Evolutionary conservation across 2,329 filamentous ascomycete species (phyloP), one percentile per base, ranked within the genome.

Genomic region (Penicillium sp.): DNA sequence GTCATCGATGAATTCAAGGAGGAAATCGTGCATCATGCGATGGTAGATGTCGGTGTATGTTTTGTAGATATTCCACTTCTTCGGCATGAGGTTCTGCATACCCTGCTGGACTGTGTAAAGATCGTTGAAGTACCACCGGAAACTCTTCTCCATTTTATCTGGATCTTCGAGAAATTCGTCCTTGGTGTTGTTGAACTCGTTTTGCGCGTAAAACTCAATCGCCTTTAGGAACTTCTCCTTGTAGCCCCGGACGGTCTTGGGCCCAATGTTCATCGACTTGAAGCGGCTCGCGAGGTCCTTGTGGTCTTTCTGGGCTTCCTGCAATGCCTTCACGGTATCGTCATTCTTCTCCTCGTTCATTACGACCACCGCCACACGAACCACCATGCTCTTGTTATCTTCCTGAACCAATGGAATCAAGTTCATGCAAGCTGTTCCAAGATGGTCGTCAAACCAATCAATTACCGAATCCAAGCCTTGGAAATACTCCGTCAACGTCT

Each of bases 61-160:
- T 73, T 90, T 88, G 78, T 93, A 90, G 50, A 99, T 96, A 72
- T 89, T 93, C 95, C 95, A 99, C 76, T 95, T 96, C 78, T 91
- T 94, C 9, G 96, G 95, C 86, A 97, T 93, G 54, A 99, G 82
- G 31, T 87, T 86, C 60, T 90, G 86, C 91, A 99, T 96, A 70
- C 95, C 94, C 62, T 96, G 84, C 76, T 94, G 92, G 71, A 97
- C 94, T 3, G 92, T 92, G 75, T 96, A 96, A 39, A 99, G 84
- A 74, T 99, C 94, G 78, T 98, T 97, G 80, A 98, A 99, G 77
- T 88, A 99, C 95, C 95, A 99, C 70, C 90, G 90, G 77, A 96
- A 86, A 65, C 86, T 87, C 80, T 96, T 96, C 64, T 96, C 91
- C 49, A 99, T 82, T 69, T 86, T 87, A 51, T 88, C 85, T 0